Evolutionary conservation across 73 alveolate genomes (phyloP).

Genomic region (Paramecium pentaurelia): DNA sequence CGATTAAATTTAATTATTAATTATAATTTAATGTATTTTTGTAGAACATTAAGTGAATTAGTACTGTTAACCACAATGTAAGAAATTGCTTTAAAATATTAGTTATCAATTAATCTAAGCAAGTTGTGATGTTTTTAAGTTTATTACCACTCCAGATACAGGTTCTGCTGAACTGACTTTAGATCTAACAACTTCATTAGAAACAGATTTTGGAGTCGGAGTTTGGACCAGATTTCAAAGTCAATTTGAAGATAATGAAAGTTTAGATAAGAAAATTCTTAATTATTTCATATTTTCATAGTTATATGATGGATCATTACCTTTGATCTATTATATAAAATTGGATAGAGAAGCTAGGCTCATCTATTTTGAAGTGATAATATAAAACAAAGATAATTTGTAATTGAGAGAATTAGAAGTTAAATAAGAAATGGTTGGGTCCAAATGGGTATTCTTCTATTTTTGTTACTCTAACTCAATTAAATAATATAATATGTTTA

Average conservation of each 20-base stretch:
- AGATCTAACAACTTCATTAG: background rate
- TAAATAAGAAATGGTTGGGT: background rate
- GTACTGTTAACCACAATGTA: background rate
- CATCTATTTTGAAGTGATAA: background rate
- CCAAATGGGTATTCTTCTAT: background rate
- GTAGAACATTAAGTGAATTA: background rate
- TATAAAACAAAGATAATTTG: background rate
- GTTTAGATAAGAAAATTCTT: background rate
- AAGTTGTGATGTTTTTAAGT: background rate
- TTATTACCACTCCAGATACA: background rate
- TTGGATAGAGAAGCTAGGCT: background rate
- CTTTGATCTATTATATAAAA: background rate
- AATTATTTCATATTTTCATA: background rate
- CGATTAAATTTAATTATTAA: background rate
- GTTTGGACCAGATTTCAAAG: background rate
- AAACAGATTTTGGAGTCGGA: background rate
- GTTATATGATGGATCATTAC: background rate
- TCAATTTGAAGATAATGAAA: background rate
- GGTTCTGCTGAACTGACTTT: background rate
- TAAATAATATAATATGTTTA: background rate
- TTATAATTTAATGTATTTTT: background rate
- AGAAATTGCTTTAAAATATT: background rate
- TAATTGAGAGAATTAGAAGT: background rate
- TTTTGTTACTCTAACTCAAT: background rate
- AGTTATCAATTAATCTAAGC: background rate